phyloP scores from a whole-genome alignment of 169 alveolate species.

The Plasmodium vivax region DNA sequence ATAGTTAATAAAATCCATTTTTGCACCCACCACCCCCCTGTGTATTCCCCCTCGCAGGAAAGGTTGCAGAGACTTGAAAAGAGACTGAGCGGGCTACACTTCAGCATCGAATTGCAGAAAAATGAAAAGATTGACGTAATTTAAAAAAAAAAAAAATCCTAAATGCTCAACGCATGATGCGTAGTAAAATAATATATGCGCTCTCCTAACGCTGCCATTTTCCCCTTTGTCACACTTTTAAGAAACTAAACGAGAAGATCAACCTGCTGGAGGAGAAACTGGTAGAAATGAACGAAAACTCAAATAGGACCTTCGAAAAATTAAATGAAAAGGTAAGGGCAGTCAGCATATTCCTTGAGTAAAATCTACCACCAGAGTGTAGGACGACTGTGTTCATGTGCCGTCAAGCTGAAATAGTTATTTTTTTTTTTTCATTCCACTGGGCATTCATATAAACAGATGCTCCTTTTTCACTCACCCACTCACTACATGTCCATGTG shows the following conservation, averaged over 20 bases:
- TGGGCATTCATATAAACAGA: background rate
- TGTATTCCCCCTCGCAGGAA: constrained; percentile 8
- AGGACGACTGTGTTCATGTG: background rate
- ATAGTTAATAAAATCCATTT: background rate
- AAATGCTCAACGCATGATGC: background rate
- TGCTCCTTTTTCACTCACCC: background rate
- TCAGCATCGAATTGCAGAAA: constrained; percentile 66
- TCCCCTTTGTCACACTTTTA: background rate
- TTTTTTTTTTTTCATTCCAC: background rate
- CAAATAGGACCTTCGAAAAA: constrained; percentile 59
- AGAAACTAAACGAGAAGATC: constrained; percentile 60
- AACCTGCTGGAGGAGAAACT: constrained; percentile 46
- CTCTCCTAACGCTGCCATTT: background rate
- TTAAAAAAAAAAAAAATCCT: background rate
- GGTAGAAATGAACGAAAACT: constrained; percentile 69
- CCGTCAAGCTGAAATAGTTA: background rate
- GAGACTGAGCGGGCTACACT: constrained; percentile 67
- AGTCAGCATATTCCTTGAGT: background rate
- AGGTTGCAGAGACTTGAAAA: constrained; percentile 64
- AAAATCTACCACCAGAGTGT: background rate
- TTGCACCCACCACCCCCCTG: background rate
- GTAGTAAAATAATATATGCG: background rate
- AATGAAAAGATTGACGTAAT: constrained; percentile 72
- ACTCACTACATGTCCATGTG: background rate
- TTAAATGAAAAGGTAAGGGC: constrained; percentile 66